Evolutionary conservation across 495 filamentous ascomycete species (phyloP), one percentile per base, ranked within the genome.

Genomic region (Amniculicola lignicola): DNA sequence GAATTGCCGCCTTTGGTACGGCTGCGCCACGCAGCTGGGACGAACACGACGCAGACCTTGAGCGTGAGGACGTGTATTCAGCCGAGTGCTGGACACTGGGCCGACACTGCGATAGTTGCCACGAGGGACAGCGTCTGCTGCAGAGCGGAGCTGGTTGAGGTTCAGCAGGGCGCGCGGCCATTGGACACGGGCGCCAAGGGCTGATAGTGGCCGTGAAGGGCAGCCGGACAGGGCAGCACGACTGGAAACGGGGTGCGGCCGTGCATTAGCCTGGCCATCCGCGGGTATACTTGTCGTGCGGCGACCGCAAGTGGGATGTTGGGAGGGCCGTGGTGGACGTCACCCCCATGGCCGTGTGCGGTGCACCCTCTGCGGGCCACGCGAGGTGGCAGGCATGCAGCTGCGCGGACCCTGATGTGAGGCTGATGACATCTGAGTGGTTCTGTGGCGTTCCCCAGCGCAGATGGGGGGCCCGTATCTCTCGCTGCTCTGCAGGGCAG

Each of bases 391-490:
- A 35, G 45, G 27, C 4, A 12, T 7, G 28, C 27, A 49, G 45
- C 45, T 19, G 27, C 29, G 9, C 22, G 45, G 15, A 4, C 24
- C 24, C 35, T 15, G 6, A 25, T 31, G 39, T 46, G 51, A 54
- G 51, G 51, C 51, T 54, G 51, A 35, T 25, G 51, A 43, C 38
- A 35, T 35, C 18, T 4, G 16, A 3, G 14, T 46, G 40, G 51
- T 54, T 54, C 51, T 24, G 51, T 54, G 51, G 51, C 51, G 51
- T 36, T 15, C 38, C 2, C 15, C 6, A 22, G 27, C 2, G 16
- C 15, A 38, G 41, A 33, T 22, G 22, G 40, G 37, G 39, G 51
- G 51, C 37, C 11, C 28, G 15, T 14, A 23, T 45, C n/a, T n/a
- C n/a, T n/a, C n/a, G n/a, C n/a, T n/a, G n/a, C n/a, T n/a, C n/a